Evolutionary conservation across 177 flowering plant species (phyloP), one percentile per base, ranked within the genome.

Genomic region (Vitis hybrid): DNA sequence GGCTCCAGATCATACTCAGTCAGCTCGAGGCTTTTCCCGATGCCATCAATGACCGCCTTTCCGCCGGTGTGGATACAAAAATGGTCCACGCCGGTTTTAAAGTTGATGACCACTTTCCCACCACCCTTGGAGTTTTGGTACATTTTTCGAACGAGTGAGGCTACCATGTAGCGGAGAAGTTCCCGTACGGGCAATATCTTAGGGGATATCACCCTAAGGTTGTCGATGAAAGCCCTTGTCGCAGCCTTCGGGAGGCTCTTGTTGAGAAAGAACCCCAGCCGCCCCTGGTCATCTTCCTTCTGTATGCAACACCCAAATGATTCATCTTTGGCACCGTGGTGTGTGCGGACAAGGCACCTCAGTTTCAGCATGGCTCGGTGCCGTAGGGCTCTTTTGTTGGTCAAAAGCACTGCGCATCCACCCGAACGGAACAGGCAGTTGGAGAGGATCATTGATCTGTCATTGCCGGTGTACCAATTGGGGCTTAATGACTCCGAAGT

Each of bases 1-100:
- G 94, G 94, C 79, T 91, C 97, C 1, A 91, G 57, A 62, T 91
- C 97, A 20, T 81, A 50, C 68, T 90, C 86, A 1, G 60, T 73
- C 1, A 91, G 70, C 31, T 73, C 81, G 1, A 91, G 77, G 22
- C 73, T 86, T 63, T 57, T 56, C 26, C 80, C 88, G 1, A 91
- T 75, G 1, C 85, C 97, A 48, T 91, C 93, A 10, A 91, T 91
- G 51, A 91, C 97, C 10, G 97, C 94, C 69, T 86, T 90, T 6
- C 97, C 97, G 0, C 97, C 94, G 0, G 97, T 87, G 75, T 91
- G 97, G 18, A 92, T 63, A 71, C 94, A 90, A 45, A 92, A 90
- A 72, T 92, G 97, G 3, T 92, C 92, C 11, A 90, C 89, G 0
- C 93, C 95, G 2, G 88, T 74, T 64, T 80, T 82, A 70, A 92